Percentiles rank a stretch among this genome's conserved stretches.
phyloP scores from a whole-genome alignment of 2,329 filamentous ascomycete species.

The Calonectria fujianensis region DNA sequence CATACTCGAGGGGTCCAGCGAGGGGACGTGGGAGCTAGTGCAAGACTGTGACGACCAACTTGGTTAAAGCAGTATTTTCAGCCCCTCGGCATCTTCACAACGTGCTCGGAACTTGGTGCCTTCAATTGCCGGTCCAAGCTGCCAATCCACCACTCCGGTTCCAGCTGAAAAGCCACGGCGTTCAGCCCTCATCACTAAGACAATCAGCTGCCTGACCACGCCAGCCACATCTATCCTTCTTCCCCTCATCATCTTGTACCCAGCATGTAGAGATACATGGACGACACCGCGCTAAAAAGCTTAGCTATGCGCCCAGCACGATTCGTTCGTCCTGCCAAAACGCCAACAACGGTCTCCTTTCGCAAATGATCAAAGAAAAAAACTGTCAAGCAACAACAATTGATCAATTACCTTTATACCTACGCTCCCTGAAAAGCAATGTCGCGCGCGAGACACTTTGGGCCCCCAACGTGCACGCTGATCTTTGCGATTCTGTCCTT shows the following conservation, averaged over 20 bases:
- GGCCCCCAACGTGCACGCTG: not conserved
- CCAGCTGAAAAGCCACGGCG: slow-evolving; percentile 7
- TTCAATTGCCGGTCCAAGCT: not conserved
- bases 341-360: not conserved
- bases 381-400: not conserved
- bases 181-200: not conserved
- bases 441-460: slow-evolving; percentile 1
- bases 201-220: not conserved
- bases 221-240: not conserved
- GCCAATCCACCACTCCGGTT: not conserved
- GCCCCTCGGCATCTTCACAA: not conserved
- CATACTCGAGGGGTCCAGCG: not conserved
- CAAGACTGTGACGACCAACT: not conserved
- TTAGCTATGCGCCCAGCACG: not conserved
- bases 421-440: not conserved
- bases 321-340: not conserved
- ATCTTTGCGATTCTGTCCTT: slow-evolving; percentile 6
- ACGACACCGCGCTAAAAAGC: not conserved
- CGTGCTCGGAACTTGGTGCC: too few relatives aligned
- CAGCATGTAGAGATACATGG: not conserved
- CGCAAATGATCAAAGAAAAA: not conserved
- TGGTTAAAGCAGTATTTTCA: not conserved
- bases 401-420: not conserved
- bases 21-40: not conserved
- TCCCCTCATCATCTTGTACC: not conserved